Base-by-base conservation (phyloP, 129 eudicot species). In the Escallonia herrerae region DNA sequence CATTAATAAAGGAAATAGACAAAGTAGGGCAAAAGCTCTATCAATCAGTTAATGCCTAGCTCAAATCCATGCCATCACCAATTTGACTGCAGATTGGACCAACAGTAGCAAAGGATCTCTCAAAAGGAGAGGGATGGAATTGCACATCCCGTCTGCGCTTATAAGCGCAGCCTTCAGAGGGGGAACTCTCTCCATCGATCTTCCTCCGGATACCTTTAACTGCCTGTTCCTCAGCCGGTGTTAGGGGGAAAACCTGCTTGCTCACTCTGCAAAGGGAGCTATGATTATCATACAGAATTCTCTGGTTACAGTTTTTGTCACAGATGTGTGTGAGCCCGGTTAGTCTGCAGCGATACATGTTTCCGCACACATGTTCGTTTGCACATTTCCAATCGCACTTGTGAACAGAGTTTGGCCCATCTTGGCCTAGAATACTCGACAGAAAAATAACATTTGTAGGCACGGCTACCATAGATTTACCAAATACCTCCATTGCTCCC, bases 241-340 rank as follows among this genome's bases (percentile, higher is more conserved):
- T 74, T 72, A 91, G 78, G 66, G 98, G 98, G 71, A 85, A 91
- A 67, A 88, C 51, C 64, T 85, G 89, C 63, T 83, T 82, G 75
- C 86, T 88, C 64, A 82, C 98, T 79, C 96, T 83, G 87, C 98
- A 91, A 62, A 91, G 91, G 49, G 95, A 88, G 89, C 73, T 83
- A 72, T 81, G 87, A 74, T 88, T 91, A 79, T 88, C 98, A 64
- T 91, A 91, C 38, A 91, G 65, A 65, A 91, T 91, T 74, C 98
- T 81, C 82, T 91, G 98, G 87, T 88, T 82, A 82, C 98, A 91
- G 81, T 91, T 91, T 85, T 91, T 87, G 96, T 91, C 98, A 88
- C 98, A 91, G 44, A 91, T 85, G 83, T 91, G 96, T 50, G 96
- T 91, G 79, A 72, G 75, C 56, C 96, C 98, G 6, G 98, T 87